Base-by-base conservation (phyloP, 768 basidiomycete genomes). In the Filobasidium wieringae region DNA sequence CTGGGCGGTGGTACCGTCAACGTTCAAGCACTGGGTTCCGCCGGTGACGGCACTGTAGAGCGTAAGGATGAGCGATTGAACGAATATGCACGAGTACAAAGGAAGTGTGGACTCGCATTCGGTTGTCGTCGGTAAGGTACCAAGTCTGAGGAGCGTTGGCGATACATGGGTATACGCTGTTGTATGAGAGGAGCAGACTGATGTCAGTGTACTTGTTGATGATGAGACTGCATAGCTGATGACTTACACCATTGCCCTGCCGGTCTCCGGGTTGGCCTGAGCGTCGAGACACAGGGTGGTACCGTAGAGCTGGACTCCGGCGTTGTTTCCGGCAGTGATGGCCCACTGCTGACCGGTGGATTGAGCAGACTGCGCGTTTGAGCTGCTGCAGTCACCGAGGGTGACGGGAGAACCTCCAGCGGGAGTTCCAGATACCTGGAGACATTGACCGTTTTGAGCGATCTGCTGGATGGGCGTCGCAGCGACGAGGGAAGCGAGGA, bases 261-360 rank as follows among this genome's bases (percentile, higher is more conserved):
- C 60, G 2, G 57, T 14, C 0, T 36, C 29, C 17, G 57, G 58
- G 55, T 61, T 45, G 36, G 57, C 30, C 14, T 34, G 39, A 52
- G 58, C 64, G 41, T 66, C 62, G 27, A 66, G 50, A 33, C 64
- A 66, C 39, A 61, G 57, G 52, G 49, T 51, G 22, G 59, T 61
- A 24, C 62, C 62, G 54, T 51, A 63, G 27, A 66, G 49, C 43
- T 59, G 49, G 17, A 66, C 62, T 14, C 59, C 64, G 31, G 49
- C 53, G 49, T 66, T 66, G 62, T 66, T 66, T 19, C 64, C 64
- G 2, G 32, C 2, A 14, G 36, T 33, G 57, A 66, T 63, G 49
- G 61, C 60, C 64, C 64, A 65, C 50, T 66, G 64, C 52, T 66
- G 64, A 11, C 60, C 60, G 27, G 64, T 66, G 4, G 54, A 45